These are phyloP conservation scores for Naganishia kalamii DNA, from an alignment of 768 basidiomycete species.

Conservation along the genomic window DNA sequence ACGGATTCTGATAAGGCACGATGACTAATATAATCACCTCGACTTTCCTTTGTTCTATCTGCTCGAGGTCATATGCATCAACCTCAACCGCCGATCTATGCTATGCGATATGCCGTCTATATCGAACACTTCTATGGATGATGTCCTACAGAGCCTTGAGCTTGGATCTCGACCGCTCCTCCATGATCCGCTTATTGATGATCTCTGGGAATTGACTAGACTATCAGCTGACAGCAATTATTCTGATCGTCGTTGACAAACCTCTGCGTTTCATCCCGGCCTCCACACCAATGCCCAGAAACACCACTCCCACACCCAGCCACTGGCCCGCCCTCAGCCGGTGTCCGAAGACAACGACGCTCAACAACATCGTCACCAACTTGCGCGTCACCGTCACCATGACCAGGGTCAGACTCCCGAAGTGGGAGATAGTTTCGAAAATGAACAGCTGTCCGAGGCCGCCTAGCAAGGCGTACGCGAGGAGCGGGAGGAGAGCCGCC, in stretches of 20 bases:
- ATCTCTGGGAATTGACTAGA: constrained; percentile 54
- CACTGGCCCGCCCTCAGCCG: constrained; percentile 77
- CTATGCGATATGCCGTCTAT: too few species aligned
- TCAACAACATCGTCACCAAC: constrained; percentile 94
- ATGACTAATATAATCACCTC: not conserved
- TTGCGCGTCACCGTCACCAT: constrained; percentile 95
- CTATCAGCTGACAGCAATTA: constrained; percentile 1
- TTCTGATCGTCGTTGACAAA: constrained; percentile 41
- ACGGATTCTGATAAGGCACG: not conserved
- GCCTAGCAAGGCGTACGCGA: constrained; percentile 80
- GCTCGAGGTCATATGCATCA: too few species aligned
- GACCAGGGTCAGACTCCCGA: constrained; percentile 47
- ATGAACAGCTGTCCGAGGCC: constrained; percentile 96
- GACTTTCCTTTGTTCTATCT: too few species aligned
- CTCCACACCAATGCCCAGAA: constrained; percentile 90
- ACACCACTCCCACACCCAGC: constrained; percentile 84
- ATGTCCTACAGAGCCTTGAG: constrained; percentile 62
- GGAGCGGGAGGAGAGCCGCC: constrained; percentile 62
- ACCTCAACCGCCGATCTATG: too few species aligned
- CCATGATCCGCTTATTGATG: constrained; percentile 68
- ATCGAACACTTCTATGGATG: too few species aligned
- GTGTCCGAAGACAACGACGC: constrained; percentile 87
- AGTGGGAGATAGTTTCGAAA: constrained; percentile 66
- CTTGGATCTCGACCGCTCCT: constrained; percentile 76
- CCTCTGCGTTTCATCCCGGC: constrained; percentile 85